Base-by-base conservation (phyloP, 129 eudicot species). In the Lactuca saligna region DNA sequence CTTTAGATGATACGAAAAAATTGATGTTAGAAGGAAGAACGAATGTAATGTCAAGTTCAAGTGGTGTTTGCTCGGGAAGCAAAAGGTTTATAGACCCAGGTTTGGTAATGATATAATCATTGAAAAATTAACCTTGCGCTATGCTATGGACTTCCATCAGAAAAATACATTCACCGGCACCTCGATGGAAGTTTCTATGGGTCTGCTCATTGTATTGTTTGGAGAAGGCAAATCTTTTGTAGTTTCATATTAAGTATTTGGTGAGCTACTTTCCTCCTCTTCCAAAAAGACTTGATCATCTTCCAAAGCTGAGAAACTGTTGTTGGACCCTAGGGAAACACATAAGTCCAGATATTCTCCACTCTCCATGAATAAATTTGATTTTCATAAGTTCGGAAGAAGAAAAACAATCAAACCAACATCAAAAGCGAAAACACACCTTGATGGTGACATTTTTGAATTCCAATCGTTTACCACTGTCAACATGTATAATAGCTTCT, bases 331-430 rank as follows among this genome's bases (percentile, higher is more conserved):
- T 71, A 91, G 71, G 13, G 80, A 70, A 73, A 91, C 82, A 66
- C 97, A 91, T 32, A 90, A 75, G 79, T 91, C 96, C 69, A 91
- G 51, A 79, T 81, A 85, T 16, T 67, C 39, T 51, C 97, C 97
- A 75, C 79, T 83, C 97, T 91, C 88, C 69, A 83, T 54, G 46
- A 60, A 54, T 44, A 68, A 66, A 5, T 70, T 14, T 46, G 50
- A 34, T 29, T 46, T 34, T 61, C 50, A 71, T 46, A 48, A 57
- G 6, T 58, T 67, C 80, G 42, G 25, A 14, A 8, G 13, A 32
- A 69, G 41, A 57, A 69, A 12, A 12, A 37, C 63, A 55, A 31
- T 20, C 7, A 73, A 70, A 54, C 66, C n/a, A 34, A 33, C 68
- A 80, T 33, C 53, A 39, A 32, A 61, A 54, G 17, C 15, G 16